Evolutionary conservation across 176 grass and related monocot species (phyloP).

Genomic region (Stipa capillata): DNA sequence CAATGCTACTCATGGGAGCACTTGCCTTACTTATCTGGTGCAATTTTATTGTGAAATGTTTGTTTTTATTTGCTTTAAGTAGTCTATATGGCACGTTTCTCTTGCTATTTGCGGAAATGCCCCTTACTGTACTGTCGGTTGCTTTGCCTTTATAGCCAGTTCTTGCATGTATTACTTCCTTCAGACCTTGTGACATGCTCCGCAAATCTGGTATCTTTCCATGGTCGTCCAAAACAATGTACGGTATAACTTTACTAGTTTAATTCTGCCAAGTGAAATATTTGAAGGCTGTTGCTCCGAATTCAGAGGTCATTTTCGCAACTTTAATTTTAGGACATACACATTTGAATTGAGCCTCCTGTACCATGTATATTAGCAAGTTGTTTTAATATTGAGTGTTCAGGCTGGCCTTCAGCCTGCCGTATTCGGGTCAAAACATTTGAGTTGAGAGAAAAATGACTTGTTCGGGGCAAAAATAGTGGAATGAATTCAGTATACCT

Average conservation of each 20-base stretch:
- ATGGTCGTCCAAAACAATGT: neutral
- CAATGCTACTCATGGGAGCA: slow-evolving; percentile 13
- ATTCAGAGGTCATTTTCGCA: neutral
- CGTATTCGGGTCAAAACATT: neutral
- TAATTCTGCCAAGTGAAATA: neutral
- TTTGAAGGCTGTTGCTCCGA: neutral
- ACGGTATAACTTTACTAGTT: neutral
- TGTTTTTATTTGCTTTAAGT: neutral
- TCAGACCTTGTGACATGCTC: neutral
- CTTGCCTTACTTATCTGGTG: neutral
- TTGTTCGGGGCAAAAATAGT: neutral
- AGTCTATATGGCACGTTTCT: neutral
- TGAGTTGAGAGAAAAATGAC: neutral
- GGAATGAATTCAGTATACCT: neutral
- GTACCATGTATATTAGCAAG: neutral
- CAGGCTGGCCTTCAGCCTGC: neutral
- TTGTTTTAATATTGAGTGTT: neutral
- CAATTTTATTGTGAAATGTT: neutral
- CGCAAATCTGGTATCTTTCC: neutral
- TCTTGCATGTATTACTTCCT: neutral
- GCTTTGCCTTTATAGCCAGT: neutral
- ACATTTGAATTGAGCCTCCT: neutral
- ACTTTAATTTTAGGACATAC: neutral
- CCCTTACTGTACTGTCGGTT: neutral
- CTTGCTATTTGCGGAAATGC: slow-evolving; percentile 7